phyloP scores from a whole-genome alignment of 371 early-diverging fungal species.

The Apophysomyces ossiformis region DNA sequence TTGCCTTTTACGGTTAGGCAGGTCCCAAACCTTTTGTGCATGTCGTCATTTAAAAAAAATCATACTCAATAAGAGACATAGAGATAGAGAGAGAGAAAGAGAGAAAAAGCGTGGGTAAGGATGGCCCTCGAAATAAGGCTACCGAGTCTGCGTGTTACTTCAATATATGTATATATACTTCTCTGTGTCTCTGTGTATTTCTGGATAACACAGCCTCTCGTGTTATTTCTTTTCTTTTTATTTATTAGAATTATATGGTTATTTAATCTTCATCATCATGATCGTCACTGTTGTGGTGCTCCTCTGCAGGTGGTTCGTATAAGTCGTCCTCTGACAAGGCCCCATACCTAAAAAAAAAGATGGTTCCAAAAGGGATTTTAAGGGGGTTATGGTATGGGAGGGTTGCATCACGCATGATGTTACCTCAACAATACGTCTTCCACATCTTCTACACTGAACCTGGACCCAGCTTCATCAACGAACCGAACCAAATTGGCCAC shows the following conservation, averaged over 20 bases:
- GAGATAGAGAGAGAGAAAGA: background rate
- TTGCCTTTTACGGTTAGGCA: constrained; percentile 10
- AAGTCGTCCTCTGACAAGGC: constrained; percentile 46
- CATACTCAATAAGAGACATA: background rate
- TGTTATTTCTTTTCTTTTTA: background rate
- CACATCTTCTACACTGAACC: constrained; percentile 43
- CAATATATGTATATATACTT: too few species aligned
- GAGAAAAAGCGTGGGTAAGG: background rate
- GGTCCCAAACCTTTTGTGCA: constrained; percentile 11
- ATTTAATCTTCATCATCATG: constrained; percentile 15
- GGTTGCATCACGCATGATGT: constrained; percentile 20
- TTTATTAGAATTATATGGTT: background rate
- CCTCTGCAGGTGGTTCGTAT: constrained; percentile 23
- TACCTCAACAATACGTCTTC: constrained; percentile 47
- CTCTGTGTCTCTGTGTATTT: too few species aligned
- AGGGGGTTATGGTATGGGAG: constrained; percentile 8
- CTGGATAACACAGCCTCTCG: background rate
- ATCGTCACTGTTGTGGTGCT: constrained; percentile 15
- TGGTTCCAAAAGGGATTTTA: background rate
- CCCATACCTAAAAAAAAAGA: constrained; percentile 26
- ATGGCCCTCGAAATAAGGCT: background rate
- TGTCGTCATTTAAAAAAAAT: constrained; percentile 9
- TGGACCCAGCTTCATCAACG: constrained; percentile 43
- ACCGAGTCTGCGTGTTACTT: too few species aligned
- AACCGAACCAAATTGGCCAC: constrained; percentile 57